Conservation (phyloP, 306 rosid genomes). For the Ormosia semicastrata region DNA sequence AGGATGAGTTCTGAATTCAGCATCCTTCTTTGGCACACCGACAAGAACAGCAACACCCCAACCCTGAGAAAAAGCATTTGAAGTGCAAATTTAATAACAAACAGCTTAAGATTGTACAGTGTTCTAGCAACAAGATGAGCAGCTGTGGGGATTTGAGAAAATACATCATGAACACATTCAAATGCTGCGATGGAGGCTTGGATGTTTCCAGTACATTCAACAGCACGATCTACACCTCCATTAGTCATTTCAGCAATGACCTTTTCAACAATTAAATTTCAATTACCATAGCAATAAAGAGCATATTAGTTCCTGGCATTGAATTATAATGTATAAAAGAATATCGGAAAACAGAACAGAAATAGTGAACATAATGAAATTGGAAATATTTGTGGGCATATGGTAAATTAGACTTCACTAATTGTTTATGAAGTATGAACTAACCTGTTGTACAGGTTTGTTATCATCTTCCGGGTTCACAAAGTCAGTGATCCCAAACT, state of each 20-base stretch:
- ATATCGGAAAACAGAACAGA: not conserved
- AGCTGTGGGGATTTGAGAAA: not conserved
- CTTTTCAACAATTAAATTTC: constrained; percentile 12
- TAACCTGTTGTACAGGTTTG: constrained; percentile 60
- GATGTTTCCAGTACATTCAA: constrained; percentile 61
- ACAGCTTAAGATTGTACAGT: too few species aligned
- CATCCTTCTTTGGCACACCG: constrained; percentile 58
- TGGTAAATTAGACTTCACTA: not conserved
- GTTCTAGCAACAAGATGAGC: not conserved
- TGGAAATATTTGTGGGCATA: not conserved
- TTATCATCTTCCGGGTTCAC: constrained; percentile 62
- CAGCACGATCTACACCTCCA: constrained; percentile 65
- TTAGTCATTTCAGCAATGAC: constrained; percentile 62
- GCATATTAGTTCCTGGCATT: not conserved
- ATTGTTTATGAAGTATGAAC: not conserved
- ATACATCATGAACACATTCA: constrained; percentile 67
- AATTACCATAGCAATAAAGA: not conserved
- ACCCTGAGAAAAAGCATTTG: constrained; percentile 31
- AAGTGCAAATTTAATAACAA: not conserved
- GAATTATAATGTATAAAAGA: not conserved
- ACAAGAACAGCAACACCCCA: constrained; percentile 74
- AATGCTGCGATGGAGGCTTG: constrained; percentile 63
- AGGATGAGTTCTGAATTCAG: constrained; percentile 50
- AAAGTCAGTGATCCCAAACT: constrained; percentile 56
- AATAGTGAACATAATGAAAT: not conserved